Percentiles rank a stretch among this genome's conserved stretches.
phyloP scores from a whole-genome alignment of 2,329 filamentous ascomycete species.

The Xylaria hypoxylon region DNA sequence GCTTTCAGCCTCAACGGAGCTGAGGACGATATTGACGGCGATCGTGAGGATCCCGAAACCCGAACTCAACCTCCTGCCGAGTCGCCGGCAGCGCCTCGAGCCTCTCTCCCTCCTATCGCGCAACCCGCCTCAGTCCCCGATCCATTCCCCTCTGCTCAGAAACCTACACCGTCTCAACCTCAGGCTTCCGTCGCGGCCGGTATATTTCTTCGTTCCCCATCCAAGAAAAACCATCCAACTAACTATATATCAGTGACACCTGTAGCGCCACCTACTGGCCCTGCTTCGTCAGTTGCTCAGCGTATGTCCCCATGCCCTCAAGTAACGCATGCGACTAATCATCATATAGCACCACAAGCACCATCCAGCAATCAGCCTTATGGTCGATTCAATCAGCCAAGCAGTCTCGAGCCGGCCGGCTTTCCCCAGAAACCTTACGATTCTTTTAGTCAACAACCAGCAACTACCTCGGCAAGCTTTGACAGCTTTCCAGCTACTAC shows the following conservation, averaged over 20 bases:
- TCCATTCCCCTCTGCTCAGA: conserved; percentile 62
- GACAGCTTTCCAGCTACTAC: conserved; percentile 71
- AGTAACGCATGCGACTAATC: conserved; percentile 52
- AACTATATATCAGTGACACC: conserved; percentile 46
- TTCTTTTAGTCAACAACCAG: conserved; percentile 79
- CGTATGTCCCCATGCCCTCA: conserved; percentile 49
- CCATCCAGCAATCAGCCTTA: conserved; percentile 73
- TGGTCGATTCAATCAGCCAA: conserved; percentile 74
- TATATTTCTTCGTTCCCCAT: conserved; percentile 40
- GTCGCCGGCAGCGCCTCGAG: conserved; percentile 83
- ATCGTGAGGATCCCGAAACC: conserved; percentile 95
- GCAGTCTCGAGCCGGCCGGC: conserved; percentile 69
- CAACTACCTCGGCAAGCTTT: conserved; percentile 59
- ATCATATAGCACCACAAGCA: conserved; percentile 62
- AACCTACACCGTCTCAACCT: conserved; percentile 62
- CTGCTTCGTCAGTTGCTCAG: conserved; percentile 44
- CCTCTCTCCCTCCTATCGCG: conserved; percentile 82
- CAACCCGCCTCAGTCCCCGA: conserved; percentile 68
- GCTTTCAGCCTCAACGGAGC: conserved; percentile 89
- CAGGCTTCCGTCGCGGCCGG: conserved; percentile 51
- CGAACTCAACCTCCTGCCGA: conserved; percentile 92
- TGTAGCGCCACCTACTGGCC: conserved; percentile 48
- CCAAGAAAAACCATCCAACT: conserved; percentile 34
- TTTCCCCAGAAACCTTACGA: conserved; percentile 85
- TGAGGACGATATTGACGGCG: conserved; percentile 91